These are phyloP conservation scores for Tylopilus subfusipes DNA, from an alignment of 768 basidiomycete species.

Conservation along the genomic window DNA sequence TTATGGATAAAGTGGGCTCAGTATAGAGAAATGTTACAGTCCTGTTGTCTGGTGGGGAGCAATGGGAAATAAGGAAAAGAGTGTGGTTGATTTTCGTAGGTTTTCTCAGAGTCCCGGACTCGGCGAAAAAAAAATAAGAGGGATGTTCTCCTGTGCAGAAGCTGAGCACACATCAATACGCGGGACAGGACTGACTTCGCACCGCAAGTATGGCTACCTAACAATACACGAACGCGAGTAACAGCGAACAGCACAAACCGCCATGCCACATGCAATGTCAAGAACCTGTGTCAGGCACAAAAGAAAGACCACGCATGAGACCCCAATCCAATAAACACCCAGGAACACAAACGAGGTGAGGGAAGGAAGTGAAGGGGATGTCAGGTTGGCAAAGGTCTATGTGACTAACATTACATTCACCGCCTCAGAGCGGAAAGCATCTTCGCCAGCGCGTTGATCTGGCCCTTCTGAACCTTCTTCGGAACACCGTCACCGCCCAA, in stretches of 20 bases:
- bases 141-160: constrained; percentile 9
- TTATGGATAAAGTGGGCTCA: constrained; percentile 15
- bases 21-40: constrained; percentile 28
- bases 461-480: constrained; percentile 83
- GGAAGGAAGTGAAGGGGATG: not conserved
- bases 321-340: constrained; percentile 12
- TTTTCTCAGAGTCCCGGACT: constrained; percentile 30
- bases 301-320: constrained; percentile 18
- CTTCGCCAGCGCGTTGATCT: constrained; percentile 88
- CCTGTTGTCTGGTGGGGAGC: constrained; percentile 19
- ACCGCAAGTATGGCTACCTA: constrained; percentile 49
- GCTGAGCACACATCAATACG: constrained; percentile 23
- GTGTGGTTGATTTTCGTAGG: constrained; percentile 19
- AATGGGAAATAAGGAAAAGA: constrained; percentile 15
- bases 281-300: constrained; percentile 31
- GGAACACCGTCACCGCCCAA: constrained; percentile 40
- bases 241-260: constrained; percentile 30
- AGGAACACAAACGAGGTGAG: not conserved
- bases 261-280: constrained; percentile 23
- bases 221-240: constrained; percentile 47
- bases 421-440: constrained; percentile 82
- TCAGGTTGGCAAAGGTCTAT: constrained; percentile 12
- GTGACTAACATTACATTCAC: constrained; percentile 36
- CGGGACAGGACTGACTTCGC: constrained; percentile 31
- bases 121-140: constrained; percentile 4